Base-by-base conservation (phyloP, 1,284 basidiomycete genomes). In the Grifola frondosa region DNA sequence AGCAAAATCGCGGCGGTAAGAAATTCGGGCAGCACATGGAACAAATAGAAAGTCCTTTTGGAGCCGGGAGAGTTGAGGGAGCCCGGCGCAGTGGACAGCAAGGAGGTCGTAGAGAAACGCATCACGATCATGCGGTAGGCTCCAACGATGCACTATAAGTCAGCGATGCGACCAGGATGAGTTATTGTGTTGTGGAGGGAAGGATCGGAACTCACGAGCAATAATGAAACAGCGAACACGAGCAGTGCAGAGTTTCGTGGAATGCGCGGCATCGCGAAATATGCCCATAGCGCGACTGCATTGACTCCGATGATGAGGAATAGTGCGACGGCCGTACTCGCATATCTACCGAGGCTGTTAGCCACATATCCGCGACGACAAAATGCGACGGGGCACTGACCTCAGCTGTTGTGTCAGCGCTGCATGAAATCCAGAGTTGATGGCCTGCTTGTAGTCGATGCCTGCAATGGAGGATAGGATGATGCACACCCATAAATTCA, bases 31-130 rank as follows among this genome's bases (percentile, higher is more conserved):
- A 40, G 30, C 26, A 20, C 25, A 25, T 37, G 40, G 16, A 42
- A 34, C 30, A 38, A 45, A 52, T 75, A 76, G 55, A 77, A 77
- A 1, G 54, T 44, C 8, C 60, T 61, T 53, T 75, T 75, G 16
- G 61, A 63, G 11, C 39, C 40, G 3, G 58, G 34, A 15, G 37
- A 26, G 12, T 46, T 49, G 15, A 35, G 48, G 26, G 33, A 48
- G 9, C 46, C 46, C 0, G 37, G 46, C 6, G 29, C 37, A 17
- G 15, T 35, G 24, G 45, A 53, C 29, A n/a, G 26, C 30, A 33
- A 40, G 12, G 42, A 46, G 13, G 37, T 39, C 16, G 26, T 40
- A 12, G 15, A 47, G 33, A 29, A 33, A n/a, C 2, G 5, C 16
- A 43, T 31, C 11, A 40, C 30, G 12, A 15, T 33, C 13, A 42